phyloP scores from a whole-genome alignment of 75 land plant genomes.

The Picea sitchensis region DNA sequence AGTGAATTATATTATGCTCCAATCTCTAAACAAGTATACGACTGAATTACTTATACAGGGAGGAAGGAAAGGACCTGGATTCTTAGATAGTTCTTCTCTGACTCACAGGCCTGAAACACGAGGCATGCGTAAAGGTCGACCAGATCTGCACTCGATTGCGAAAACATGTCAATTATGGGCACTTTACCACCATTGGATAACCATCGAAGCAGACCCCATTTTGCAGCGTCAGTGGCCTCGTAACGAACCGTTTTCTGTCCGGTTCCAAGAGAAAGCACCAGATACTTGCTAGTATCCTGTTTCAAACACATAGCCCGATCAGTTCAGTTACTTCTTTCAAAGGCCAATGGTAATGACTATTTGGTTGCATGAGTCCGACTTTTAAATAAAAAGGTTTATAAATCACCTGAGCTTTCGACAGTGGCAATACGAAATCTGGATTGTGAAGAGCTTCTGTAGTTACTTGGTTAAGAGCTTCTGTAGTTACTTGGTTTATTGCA shows the following conservation, averaged over 20 bases:
- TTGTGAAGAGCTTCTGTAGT: background rate
- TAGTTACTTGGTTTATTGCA: background rate
- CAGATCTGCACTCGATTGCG: constrained; percentile 30
- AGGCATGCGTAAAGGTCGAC: constrained; percentile 20
- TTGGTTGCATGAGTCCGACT: too few species aligned
- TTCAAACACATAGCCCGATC: background rate
- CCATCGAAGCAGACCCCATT: constrained; percentile 32
- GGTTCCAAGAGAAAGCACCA: constrained; percentile 38
- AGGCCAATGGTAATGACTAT: background rate
- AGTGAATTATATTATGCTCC: too few species aligned
- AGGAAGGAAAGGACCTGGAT: constrained; percentile 8
- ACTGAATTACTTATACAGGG: background rate
- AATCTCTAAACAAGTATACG: too few species aligned
- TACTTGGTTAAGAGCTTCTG: background rate
- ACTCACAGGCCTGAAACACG: constrained; percentile 4
- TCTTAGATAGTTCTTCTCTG: constrained; percentile 17
- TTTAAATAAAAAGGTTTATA: background rate
- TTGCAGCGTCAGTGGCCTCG: constrained; percentile 23
- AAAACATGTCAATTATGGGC: constrained; percentile 19
- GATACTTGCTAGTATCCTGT: constrained; percentile 10
- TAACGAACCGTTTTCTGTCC: constrained; percentile 12
- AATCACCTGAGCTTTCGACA: background rate
- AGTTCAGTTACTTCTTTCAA: too few species aligned
- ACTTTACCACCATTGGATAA: background rate
- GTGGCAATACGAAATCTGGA: constrained; percentile 1